Evolutionary conservation across 768 basidiomycete species (phyloP).

Genomic region (Phaffia tasmanica): DNA sequence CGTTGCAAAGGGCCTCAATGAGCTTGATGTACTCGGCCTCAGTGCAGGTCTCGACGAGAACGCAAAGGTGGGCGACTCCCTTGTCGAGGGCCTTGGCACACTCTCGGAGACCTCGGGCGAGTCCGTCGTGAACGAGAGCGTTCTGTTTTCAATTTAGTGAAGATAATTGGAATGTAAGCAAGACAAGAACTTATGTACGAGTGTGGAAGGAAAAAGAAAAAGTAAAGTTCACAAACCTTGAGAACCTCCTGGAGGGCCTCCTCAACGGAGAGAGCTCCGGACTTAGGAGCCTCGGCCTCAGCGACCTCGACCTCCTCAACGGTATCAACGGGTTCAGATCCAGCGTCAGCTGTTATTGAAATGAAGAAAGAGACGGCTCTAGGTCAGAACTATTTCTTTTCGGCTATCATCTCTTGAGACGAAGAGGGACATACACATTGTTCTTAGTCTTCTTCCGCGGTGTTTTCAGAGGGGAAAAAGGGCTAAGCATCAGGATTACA

Average conservation of each 20-base stretch:
- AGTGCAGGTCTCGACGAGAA: constrained; percentile 96
- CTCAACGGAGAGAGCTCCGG: constrained; percentile 85
- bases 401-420: neutral
- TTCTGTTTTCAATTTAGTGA: constrained; percentile 42
- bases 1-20: constrained; percentile 78
- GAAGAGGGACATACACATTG: constrained; percentile 13
- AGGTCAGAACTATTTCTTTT: neutral
- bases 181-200: neutral
- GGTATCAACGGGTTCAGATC: constrained; percentile 37
- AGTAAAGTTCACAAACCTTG: constrained; percentile 44
- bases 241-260: constrained; percentile 88
- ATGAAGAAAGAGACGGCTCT: neutral
- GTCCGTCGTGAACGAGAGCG: constrained; percentile 93
- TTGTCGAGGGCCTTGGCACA: constrained; percentile 97
- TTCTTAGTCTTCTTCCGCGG: constrained; percentile 25
- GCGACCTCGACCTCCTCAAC: constrained; percentile 63
- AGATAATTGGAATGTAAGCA: neutral
- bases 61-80: constrained; percentile 95
- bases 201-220: neutral
- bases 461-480: neutral
- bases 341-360: constrained; percentile 38
- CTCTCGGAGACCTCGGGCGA: constrained; percentile 95
- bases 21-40: constrained; percentile 99
- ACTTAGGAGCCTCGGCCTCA: constrained; percentile 72
- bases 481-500: too few species aligned